A percentile compares a stretch with the other conserved stretches of the same genome.
Evolutionary conservation across 768 basidiomycete species (phyloP).

Genomic region (Melanogaster broomeanus): DNA sequence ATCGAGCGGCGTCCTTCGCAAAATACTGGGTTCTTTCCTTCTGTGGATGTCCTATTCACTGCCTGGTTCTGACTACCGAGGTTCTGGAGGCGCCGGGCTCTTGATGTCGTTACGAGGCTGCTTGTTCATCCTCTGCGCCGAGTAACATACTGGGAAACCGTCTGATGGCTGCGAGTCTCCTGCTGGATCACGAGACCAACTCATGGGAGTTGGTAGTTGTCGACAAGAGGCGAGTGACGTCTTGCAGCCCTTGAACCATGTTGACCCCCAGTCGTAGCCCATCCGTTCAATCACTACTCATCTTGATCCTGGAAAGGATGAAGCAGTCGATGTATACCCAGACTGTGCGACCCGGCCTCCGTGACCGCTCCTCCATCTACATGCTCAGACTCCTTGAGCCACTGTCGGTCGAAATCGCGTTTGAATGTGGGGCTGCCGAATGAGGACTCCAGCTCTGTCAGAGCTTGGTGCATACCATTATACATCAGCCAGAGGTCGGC

Average conservation of each 20-base stretch:
- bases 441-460: constrained; percentile 2
- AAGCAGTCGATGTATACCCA: not conserved
- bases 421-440: not conserved
- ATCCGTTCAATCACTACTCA: not conserved
- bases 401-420: not conserved
- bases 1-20: too few relatives aligned
- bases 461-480: not conserved
- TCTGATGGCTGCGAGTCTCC: constrained; percentile 5
- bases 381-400: constrained; percentile 2
- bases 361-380: constrained; percentile 1
- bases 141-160: constrained; percentile 5
- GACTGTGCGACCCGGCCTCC: not conserved
- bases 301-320: constrained; percentile 3
- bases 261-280: not conserved
- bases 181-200: constrained; percentile 2
- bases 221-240: constrained; percentile 2
- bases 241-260: not conserved
- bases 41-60: constrained; percentile 8
- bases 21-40: constrained; percentile 4
- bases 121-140: not conserved
- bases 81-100: constrained; percentile 2
- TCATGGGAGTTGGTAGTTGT: not conserved
- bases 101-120: constrained; percentile 2
- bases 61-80: not conserved
- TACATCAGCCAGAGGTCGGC: not conserved